A percentile compares a stretch with the other conserved stretches of the same genome.
Conservation (phyloP, 139 green algal species). For the Ettlia oleoabundans region DNA sequence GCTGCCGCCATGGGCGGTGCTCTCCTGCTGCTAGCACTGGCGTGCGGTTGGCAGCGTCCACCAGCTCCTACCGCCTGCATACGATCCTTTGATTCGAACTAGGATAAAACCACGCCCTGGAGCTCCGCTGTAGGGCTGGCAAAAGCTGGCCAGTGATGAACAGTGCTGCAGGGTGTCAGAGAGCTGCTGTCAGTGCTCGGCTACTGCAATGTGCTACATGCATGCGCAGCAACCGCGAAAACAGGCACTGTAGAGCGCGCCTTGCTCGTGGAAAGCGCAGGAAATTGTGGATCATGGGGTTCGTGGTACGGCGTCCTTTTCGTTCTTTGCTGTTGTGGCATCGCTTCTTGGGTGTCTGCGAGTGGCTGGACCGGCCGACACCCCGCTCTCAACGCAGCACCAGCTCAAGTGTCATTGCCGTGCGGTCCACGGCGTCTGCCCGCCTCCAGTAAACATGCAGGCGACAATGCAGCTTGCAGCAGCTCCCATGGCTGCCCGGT, state of each 20-base stretch:
- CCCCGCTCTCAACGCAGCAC: neutral
- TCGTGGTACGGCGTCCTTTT: neutral
- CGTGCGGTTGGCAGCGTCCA: no score
- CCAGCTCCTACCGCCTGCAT: neutral
- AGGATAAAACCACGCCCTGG: no score
- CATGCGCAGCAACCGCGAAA: neutral
- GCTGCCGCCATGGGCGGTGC: neutral
- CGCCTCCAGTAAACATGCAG: conserved; percentile 2
- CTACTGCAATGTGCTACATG: neutral
- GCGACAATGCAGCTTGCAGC: neutral
- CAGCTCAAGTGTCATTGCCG: neutral
- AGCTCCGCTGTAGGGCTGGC: no score
- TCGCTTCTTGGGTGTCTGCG: no score
- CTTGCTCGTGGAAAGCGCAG: neutral
- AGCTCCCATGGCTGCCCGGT: conserved; percentile 7
- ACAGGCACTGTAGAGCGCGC: neutral
- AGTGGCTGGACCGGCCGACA: no score
- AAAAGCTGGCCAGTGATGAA: no score
- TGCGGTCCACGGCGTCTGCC: no score
- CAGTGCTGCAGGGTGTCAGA: no score
- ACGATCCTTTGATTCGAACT: no score
- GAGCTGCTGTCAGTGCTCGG: neutral
- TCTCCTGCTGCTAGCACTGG: no score
- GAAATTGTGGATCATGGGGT: neutral
- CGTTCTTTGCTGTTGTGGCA: no score